These are phyloP conservation scores for Paecilomyces dactylethromorphus DNA, from an alignment of 2,329 filamentous ascomycete genomes.

Conservation along the genomic window DNA sequence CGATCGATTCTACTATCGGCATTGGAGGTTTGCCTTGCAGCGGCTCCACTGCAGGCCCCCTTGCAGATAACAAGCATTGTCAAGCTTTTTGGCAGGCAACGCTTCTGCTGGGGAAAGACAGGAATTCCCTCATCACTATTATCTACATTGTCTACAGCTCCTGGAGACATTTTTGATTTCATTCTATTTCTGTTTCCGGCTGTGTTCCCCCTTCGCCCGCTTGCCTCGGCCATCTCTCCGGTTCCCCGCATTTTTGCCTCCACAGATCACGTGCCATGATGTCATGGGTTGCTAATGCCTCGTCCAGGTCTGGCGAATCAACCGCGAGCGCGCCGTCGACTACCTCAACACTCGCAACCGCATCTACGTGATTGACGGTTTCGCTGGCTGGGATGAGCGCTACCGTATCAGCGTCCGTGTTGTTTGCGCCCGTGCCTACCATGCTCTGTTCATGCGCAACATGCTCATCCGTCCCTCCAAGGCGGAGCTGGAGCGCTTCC, in stretches of 20 bases:
- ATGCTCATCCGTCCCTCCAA: conserved; percentile 94
- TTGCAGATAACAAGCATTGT: conserved; percentile 1
- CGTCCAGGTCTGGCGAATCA: conserved; percentile 93
- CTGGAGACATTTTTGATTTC: conserved; percentile 7
- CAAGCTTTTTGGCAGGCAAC: not conserved
- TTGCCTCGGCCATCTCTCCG: not conserved
- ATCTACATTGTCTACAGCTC: conserved; percentile 2
- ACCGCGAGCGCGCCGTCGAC: conserved; percentile 96
- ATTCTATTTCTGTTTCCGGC: not conserved
- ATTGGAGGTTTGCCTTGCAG: conserved; percentile 1
- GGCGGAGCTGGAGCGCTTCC: conserved; percentile 94
- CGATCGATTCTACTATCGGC: conserved; percentile 11
- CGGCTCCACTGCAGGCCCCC: not conserved
- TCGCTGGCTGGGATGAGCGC: conserved; percentile 95
- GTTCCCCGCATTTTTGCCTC: conserved; percentile 12
- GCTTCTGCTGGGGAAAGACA: not conserved
- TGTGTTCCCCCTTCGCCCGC: not conserved
- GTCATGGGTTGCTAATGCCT: conserved; percentile 18
- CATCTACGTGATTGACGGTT: conserved; percentile 98
- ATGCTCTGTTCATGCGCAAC: conserved; percentile 99
- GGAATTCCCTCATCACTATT: not conserved
- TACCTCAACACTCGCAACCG: conserved; percentile 98
- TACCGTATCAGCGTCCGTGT: conserved; percentile 97
- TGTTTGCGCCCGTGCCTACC: conserved; percentile 97
- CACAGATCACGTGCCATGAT: conserved; percentile 22